These are phyloP conservation scores for Melanopsichium pennsylvanicum DNA, from an alignment of 1,284 basidiomycete genomes.

Conservation along the genomic window DNA sequence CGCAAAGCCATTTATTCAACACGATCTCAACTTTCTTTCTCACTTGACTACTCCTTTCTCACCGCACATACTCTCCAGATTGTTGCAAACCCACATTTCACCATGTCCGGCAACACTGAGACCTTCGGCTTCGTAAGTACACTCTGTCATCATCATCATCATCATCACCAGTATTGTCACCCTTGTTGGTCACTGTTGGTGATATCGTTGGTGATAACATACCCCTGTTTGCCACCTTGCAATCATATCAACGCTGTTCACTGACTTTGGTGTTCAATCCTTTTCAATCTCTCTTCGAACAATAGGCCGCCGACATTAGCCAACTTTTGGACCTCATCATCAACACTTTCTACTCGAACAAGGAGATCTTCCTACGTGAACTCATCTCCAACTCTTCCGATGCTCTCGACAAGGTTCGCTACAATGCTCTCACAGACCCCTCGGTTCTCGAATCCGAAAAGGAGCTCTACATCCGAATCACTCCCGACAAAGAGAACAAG, in stretches of 20 bases:
- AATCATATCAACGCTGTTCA: no score
- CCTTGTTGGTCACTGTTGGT: no score
- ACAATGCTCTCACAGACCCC: constrained; percentile 64
- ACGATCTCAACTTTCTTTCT: neutral
- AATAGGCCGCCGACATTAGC: constrained; percentile 61
- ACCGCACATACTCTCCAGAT: constrained; percentile 20
- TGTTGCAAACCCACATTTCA: constrained; percentile 38
- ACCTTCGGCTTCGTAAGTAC: constrained; percentile 64
- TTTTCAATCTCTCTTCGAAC: neutral
- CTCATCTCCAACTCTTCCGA: constrained; percentile 66
- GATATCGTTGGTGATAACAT: no score
- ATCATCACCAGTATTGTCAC: neutral
- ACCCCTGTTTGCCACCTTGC: no score
- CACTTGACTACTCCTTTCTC: constrained; percentile 1
- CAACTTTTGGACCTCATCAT: constrained; percentile 65
- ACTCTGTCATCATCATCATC: neutral
- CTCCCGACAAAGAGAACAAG: constrained; percentile 91
- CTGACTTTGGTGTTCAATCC: neutral
- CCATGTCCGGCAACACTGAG: constrained; percentile 61
- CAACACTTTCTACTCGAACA: constrained; percentile 66
- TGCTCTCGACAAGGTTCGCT: constrained; percentile 66
- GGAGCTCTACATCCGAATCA: constrained; percentile 66
- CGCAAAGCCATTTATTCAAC: constrained; percentile 43
- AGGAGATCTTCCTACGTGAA: constrained; percentile 66
- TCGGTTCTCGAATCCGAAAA: constrained; percentile 62